phyloP scores from a whole-genome alignment of 2,329 filamentous ascomycete species.

The Microsporum ferrugineum region DNA sequence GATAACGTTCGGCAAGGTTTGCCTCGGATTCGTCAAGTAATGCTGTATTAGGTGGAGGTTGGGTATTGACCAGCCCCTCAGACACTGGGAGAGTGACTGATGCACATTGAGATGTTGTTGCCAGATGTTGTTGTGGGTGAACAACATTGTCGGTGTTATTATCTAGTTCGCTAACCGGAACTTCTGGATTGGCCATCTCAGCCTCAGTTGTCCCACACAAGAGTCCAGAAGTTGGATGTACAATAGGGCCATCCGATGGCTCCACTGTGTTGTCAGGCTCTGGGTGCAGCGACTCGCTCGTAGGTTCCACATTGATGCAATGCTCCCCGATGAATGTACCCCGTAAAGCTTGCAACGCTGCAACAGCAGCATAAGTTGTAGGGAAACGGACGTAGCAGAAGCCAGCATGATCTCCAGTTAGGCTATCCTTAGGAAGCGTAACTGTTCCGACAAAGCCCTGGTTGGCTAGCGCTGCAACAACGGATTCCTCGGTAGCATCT shows the following conservation, averaged over 20 bases:
- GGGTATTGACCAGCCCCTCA: not conserved
- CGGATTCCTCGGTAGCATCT: slow-evolving; percentile 26
- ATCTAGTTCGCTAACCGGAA: not conserved
- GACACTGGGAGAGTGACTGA: not conserved
- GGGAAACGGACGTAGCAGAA: slow-evolving; percentile 32
- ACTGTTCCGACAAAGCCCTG: slow-evolving; percentile 29
- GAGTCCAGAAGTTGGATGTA: not conserved
- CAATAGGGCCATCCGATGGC: not conserved
- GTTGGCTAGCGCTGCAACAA: slow-evolving; percentile 28
- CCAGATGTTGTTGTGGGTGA: not conserved
- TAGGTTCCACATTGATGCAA: not conserved
- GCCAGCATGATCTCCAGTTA: slow-evolving; percentile 27
- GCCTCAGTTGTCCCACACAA: not conserved
- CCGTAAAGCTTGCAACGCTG: slow-evolving; percentile 28
- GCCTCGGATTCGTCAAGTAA: slow-evolving; percentile 25
- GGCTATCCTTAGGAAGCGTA: slow-evolving; percentile 25
- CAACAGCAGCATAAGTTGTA: slow-evolving; percentile 25
- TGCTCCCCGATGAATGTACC: slow-evolving; percentile 14
- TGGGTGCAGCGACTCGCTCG: not conserved
- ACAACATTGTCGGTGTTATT: not conserved
- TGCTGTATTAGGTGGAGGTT: not conserved
- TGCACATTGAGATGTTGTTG: not conserved
- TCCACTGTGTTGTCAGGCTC: not conserved
- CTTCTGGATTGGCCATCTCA: not conserved
- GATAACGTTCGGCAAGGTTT: slow-evolving; percentile 26